A percentile compares a stretch with the other conserved stretches of the same genome.
Conservation (phyloP, 2,329 filamentous ascomycete genomes). For the Sphaceloma murrayae region DNA sequence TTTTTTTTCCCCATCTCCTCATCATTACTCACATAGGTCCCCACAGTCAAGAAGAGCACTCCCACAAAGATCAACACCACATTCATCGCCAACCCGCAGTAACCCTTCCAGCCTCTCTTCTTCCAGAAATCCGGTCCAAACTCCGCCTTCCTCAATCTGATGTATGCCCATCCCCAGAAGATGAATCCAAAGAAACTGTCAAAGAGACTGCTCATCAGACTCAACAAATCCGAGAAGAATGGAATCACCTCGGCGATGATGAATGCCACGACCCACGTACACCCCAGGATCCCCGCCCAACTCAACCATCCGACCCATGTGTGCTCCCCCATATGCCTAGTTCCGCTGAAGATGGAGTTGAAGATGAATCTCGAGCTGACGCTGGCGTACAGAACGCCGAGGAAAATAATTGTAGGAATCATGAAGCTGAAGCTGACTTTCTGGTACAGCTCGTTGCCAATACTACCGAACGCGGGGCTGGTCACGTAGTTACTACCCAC, state of each 20-base stretch:
- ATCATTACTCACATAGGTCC: slow-evolving; percentile 60
- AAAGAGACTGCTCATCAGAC: slow-evolving; percentile 75
- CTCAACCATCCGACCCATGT: slow-evolving; percentile 70
- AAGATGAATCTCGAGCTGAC: slow-evolving; percentile 86
- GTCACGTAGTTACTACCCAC: slow-evolving; percentile 85
- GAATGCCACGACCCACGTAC: slow-evolving; percentile 78
- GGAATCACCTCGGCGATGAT: slow-evolving; percentile 76
- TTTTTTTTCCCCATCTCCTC: neutral
- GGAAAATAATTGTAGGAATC: slow-evolving; percentile 87
- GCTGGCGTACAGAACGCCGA: slow-evolving; percentile 82
- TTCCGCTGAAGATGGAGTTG: slow-evolving; percentile 75
- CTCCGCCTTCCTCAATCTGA: slow-evolving; percentile 63
- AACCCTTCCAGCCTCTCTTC: slow-evolving; percentile 44
- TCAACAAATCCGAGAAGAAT: slow-evolving; percentile 57
- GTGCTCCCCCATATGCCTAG: slow-evolving; percentile 69
- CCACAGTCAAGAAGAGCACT: slow-evolving; percentile 68
- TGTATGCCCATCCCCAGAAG: slow-evolving; percentile 79
- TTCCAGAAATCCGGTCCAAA: slow-evolving; percentile 46
- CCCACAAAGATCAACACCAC: slow-evolving; percentile 63
- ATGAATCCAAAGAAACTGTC: slow-evolving; percentile 94
- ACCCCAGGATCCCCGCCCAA: slow-evolving; percentile 66
- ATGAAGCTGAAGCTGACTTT: slow-evolving; percentile 91
- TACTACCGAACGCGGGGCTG: slow-evolving; percentile 74
- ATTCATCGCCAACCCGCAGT: slow-evolving; percentile 56
- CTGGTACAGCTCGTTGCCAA: slow-evolving; percentile 65